These are phyloP conservation scores for Populus pruinosa DNA, from an alignment of 345 rosid species.

Conservation along the genomic window DNA sequence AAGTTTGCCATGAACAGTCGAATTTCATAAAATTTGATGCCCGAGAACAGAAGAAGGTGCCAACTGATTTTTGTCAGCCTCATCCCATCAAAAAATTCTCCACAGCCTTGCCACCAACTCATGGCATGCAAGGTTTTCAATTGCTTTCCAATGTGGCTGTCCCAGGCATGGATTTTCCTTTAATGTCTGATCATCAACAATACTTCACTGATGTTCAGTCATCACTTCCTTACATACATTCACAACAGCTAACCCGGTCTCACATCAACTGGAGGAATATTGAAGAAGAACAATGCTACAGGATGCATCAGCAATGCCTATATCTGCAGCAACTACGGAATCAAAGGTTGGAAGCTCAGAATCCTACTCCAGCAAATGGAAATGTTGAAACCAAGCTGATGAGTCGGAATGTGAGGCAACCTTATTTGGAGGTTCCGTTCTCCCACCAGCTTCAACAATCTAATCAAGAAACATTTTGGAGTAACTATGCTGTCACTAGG, in stretches of 20 bases:
- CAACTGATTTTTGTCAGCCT: constrained; percentile 38
- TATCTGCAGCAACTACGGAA: constrained; percentile 45
- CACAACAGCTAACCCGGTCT: constrained; percentile 38
- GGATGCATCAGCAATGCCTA: constrained; percentile 41
- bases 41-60: constrained; percentile 38
- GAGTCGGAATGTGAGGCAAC: constrained; percentile 36
- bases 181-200: constrained; percentile 44
- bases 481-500: constrained; percentile 32
- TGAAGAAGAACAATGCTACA: constrained; percentile 45
- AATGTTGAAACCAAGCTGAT: constrained; percentile 25
- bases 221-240: constrained; percentile 36
- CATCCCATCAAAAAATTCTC: constrained; percentile 30
- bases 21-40: constrained; percentile 29
- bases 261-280: constrained; percentile 44
- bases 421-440: constrained; percentile 39
- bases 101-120: constrained; percentile 38
- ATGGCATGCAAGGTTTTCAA: constrained; percentile 42
- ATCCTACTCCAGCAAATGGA: constrained; percentile 35
- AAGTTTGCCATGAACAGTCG: constrained; percentile 28
- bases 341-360: constrained; percentile 36
- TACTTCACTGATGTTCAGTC: constrained; percentile 43
- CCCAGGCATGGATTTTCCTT: constrained; percentile 38
- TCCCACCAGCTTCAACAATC: constrained; percentile 40
- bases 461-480: constrained; percentile 47
- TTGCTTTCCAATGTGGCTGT: constrained; percentile 35